Evolutionary conservation across 1,139 yeast genomes (phyloP), one percentile per base, ranked within the genome.

Genomic region (Yamadazyma atmosphaerica): DNA sequence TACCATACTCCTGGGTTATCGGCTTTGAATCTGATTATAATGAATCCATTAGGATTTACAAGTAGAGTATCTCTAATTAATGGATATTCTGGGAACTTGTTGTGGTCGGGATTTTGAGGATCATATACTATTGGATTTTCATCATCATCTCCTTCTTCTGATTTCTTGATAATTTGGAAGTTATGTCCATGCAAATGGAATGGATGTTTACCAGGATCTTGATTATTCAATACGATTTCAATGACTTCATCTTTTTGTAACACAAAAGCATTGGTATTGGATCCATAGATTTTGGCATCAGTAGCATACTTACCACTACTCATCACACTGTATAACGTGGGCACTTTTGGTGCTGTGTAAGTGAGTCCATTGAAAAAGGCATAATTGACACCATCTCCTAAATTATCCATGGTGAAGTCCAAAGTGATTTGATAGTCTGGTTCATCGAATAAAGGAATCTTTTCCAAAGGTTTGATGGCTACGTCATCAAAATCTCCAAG

Each of bases 291-390:
- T 34, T 45, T 42, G 14, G 52, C 51, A 56, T 83, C 72, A 32
- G 73, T 65, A 24, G 83, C 78, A 25, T 37, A 43, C 4, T 51
- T 39, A 36, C 86, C 88, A 37, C 94, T 79, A 31, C 85, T 70
- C 51, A 87, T 58, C n/a, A 79, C 95, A 3, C 95, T 78, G 60
- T 76, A 74, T 46, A 90, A 66, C 2, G 90, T 72, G 30, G 98
- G 98, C 12, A 89, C 92, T 61, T 81, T 83, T 41, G 97, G 96
- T 27, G 77, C 60, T 17, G 78, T 72, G 63, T 78, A 90, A n/a
- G 95, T 74, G 49, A 83, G 71, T 59, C 85, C 82, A 71, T 89
- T 87, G 80, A 90, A 87, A 64, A 89, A 82, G 8, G 97, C 96
- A 58, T 89, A 90, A 64, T 86, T 87, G 43, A 85, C 72, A 61